Conservation (phyloP, 176 grass and related monocot genomes). For the Dactylis glomerata region DNA sequence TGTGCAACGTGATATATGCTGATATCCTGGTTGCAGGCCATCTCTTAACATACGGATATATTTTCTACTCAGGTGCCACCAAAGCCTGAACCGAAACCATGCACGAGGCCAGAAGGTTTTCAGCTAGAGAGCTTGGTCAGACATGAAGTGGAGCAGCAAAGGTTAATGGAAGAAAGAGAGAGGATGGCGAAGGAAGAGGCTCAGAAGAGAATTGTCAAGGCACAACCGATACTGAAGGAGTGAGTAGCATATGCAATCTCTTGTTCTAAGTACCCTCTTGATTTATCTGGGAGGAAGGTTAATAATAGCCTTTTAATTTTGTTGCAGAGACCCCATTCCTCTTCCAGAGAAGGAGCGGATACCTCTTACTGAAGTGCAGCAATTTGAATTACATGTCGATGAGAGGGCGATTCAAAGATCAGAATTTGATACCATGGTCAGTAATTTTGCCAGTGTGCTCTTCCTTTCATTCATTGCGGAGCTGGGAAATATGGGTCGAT, state of each 20-base stretch:
- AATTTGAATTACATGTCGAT: constrained; percentile 66
- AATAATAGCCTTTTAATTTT: constrained; percentile 17
- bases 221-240: constrained; percentile 78
- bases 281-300: constrained; percentile 3
- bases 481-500: neutral
- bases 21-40: neutral
- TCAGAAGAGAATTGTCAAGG: constrained; percentile 61
- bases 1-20: neutral
- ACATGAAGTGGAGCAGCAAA: constrained; percentile 78
- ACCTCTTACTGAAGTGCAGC: constrained; percentile 85
- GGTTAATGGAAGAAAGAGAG: constrained; percentile 58
- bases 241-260: constrained; percentile 24
- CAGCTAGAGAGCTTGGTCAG: constrained; percentile 83
- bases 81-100: constrained; percentile 82
- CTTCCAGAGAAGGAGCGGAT: constrained; percentile 76
- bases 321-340: constrained; percentile 72
- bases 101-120: constrained; percentile 83
- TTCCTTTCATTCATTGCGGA: neutral
- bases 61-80: constrained; percentile 58
- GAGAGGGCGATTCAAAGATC: constrained; percentile 75
- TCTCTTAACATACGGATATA: constrained; percentile 23
- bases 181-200: constrained; percentile 65
- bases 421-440: constrained; percentile 86
- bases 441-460: neutral
- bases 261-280: constrained; percentile 8